Conservation (phyloP, 2,329 filamentous ascomycete species). For the Fusarium neocosmosporiellum region DNA sequence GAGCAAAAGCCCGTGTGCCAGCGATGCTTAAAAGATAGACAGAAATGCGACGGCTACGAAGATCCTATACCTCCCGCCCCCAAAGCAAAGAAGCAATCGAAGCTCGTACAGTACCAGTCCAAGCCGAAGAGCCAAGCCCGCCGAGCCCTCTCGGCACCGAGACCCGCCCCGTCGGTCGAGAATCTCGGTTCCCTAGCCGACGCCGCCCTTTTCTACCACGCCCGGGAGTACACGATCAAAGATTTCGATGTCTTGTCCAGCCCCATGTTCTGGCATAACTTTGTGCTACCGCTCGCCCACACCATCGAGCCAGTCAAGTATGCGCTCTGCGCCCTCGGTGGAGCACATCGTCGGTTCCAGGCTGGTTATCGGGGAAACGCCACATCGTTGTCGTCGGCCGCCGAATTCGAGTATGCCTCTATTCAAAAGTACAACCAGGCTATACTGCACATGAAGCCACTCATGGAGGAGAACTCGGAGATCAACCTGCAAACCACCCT, state of each 20-base stretch:
- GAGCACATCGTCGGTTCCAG: background rate
- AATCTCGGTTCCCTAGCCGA: background rate
- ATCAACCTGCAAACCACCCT: conserved; percentile 27
- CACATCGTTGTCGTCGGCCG: background rate
- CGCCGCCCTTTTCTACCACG: background rate
- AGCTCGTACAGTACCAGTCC: background rate
- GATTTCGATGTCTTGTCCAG: background rate
- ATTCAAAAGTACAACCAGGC: conserved; percentile 37
- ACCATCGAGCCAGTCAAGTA: background rate
- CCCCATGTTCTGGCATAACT: conserved; percentile 3
- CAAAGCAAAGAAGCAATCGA: background rate
- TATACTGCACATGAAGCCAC: conserved; percentile 28
- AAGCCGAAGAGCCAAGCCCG: background rate
- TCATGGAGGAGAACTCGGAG: conserved; percentile 18
- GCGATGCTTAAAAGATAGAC: conserved; percentile 14
- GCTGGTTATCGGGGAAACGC: background rate
- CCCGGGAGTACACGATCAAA: background rate
- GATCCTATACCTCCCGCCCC: background rate
- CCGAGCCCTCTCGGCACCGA: background rate
- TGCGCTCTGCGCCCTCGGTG: conserved; percentile 2
- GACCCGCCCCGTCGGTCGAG: background rate
- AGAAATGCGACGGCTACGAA: conserved; percentile 28
- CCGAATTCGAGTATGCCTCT: conserved; percentile 4
- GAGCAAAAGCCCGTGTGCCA: conserved; percentile 17
- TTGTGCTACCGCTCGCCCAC: background rate